A percentile compares a stretch with the other conserved stretches of the same genome.
phyloP scores from a whole-genome alignment of 2,329 filamentous ascomycete species.

The Fusarium temperatum region DNA sequence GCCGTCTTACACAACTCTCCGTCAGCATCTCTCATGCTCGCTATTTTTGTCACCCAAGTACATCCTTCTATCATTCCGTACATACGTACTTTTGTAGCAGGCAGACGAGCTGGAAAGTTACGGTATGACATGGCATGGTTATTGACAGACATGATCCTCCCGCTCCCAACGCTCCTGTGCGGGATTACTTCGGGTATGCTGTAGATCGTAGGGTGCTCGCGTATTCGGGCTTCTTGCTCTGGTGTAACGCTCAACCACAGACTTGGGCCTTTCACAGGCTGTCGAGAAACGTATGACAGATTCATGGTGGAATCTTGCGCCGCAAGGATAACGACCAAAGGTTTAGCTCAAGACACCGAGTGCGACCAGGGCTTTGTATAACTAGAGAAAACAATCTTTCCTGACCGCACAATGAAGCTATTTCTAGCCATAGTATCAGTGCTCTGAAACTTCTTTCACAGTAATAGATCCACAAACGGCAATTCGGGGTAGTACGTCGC shows the following conservation, averaged over 20 bases:
- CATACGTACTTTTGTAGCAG: background rate
- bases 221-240: conserved; percentile 16
- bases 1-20: conserved; percentile 10
- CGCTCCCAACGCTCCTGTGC: background rate
- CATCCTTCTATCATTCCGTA: background rate
- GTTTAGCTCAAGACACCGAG: background rate
- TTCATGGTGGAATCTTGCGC: background rate
- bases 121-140: background rate
- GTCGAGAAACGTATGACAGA: conserved; percentile 14
- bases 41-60: background rate
- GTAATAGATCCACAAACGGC: background rate
- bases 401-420: conserved; percentile 1
- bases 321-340: conserved; percentile 11
- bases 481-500: background rate
- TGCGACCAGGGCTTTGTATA: background rate
- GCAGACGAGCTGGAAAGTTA: background rate
- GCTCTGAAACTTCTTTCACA: background rate
- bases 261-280: conserved; percentile 19
- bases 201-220: conserved; percentile 16
- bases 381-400: background rate
- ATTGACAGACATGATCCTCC: conserved; percentile 19
- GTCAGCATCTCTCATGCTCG: conserved; percentile 6
- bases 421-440: background rate
- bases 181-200: conserved; percentile 21
- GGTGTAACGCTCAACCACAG: conserved; percentile 20